Conservation (phyloP, 129 eudicot genomes). For the Saposhnikovia divaricata region DNA sequence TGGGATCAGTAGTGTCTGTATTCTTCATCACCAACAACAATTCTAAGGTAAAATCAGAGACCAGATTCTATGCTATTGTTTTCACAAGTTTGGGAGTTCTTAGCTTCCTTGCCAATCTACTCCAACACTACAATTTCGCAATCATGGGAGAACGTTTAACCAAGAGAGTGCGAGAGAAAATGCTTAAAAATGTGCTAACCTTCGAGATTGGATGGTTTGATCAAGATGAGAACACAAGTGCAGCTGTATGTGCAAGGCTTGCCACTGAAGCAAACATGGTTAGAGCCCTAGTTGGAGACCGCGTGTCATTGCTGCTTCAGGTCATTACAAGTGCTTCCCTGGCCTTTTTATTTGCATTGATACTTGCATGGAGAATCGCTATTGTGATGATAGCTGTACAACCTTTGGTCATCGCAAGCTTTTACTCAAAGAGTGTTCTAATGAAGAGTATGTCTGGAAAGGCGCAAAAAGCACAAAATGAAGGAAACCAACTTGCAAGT, state of each 20-base stretch:
- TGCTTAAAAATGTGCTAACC: slow-evolving; percentile 49
- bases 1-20: slow-evolving; percentile 63
- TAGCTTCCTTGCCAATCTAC: slow-evolving; percentile 56
- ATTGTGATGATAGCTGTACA: slow-evolving; percentile 59
- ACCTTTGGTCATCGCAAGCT: slow-evolving; percentile 52
- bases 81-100: slow-evolving; percentile 41
- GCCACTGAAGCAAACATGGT: slow-evolving; percentile 64
- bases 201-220: slow-evolving; percentile 87
- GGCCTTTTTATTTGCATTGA: slow-evolving; percentile 42
- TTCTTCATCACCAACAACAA: slow-evolving; percentile 35
- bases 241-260: slow-evolving; percentile 60
- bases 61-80: slow-evolving; percentile 34
- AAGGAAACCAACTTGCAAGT: slow-evolving; percentile 75
- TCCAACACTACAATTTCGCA: slow-evolving; percentile 73
- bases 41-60: slow-evolving; percentile 39
- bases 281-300: slow-evolving; percentile 65
- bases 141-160: slow-evolving; percentile 73
- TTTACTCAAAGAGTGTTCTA: slow-evolving; percentile 50
- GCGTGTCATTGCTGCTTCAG: slow-evolving; percentile 58
- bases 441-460: slow-evolving; percentile 53
- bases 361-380: slow-evolving; percentile 59
- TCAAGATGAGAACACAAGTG: slow-evolving; percentile 62
- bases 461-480: slow-evolving; percentile 57
- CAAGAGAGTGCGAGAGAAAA: slow-evolving; percentile 51
- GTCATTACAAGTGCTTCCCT: slow-evolving; percentile 50